Base-by-base conservation (phyloP, 345 rosid genomes). In the Toxicodendron radicans region DNA sequence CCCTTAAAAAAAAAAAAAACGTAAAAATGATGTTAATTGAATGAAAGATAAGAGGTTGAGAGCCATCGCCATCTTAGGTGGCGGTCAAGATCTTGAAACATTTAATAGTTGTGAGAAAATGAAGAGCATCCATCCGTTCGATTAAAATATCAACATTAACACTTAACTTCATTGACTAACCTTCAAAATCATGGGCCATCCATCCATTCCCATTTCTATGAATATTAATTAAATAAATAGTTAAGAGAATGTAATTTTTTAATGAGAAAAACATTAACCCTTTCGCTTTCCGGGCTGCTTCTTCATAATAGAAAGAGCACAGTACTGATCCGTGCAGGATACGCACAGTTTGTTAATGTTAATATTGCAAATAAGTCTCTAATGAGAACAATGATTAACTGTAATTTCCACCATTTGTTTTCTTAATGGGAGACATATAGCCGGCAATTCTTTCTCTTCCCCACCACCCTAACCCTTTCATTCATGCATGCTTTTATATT, bases 341-440 rank as follows among this genome's bases (percentile, higher is more conserved):
- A 23, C 45, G 71, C 70, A 54, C 2, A 23, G 18, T 52, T 32
- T 51, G 4, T 3, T 27, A 23, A 14, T 9, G 12, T 60, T 21
- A n/a, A n/a, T n/a, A n/a, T n/a, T n/a, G n/a, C n/a, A n/a, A n/a
- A n/a, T n/a, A 16, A 33, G 5, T 20, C 48, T 11, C 59, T 67
- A 11, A 23, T 35, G 17, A 38, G 41, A 46, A 18, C 27, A 70
- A 64, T 56, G 66, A 70, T 76, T 70, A 70, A 56, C 60, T 64
- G 65, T 76, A 64, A 70, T 45, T 59, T 56, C 52, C 59, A 54
- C 41, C 33, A 6, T 27, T 70, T 53, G 75, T 63, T 76, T 56
- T 76, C 51, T 56, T 0, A 56, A 14, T 46, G 75, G 71, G 71
- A 30, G 75, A 70, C 75, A 76, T 23, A 43, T 14, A 11, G 74